Evolutionary conservation across 1,284 basidiomycete species (phyloP), one percentile per base, ranked within the genome.

Genomic region (Takashimella tepidaria): DNA sequence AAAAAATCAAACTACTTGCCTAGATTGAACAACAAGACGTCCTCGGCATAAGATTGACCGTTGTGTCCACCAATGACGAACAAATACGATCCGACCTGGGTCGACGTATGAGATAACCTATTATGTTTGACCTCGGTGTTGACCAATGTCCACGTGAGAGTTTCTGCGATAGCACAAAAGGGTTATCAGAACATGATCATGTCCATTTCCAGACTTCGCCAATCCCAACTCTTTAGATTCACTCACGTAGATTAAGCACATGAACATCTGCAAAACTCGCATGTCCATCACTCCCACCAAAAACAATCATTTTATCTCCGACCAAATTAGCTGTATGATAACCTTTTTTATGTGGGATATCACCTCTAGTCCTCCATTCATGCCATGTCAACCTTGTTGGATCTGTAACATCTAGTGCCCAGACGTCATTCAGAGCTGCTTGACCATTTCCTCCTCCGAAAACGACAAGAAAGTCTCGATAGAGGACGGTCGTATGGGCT

Each of bases 401-500:
- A 48, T 73, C 70, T 5, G 63, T 63, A 10, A 74, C 81, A 58
- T 93, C 90, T 13, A 95, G 78, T 16, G 85, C 83, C 89, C 91
- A 93, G 5, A 95, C 79, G 69, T 96, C 92, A 66, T 92, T 91
- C 57, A 96, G 79, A 1, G 92, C 92, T 19, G 83, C 84, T 73
- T 87, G 80, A 0, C 92, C 92, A 58, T 92, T 93, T 2, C 92
- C 92, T 20, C 92, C 92, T 3, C 92, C 92, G 68, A 96, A 96
- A 3, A 96, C 78, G 78, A 88, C 89, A 0, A 96, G 80, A 65
- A 83, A 86, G 52, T 82, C 81, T 43, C 80, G 79, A 67, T 89
- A 85, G 27, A 84, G 77, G 22, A 92, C 88, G 2, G 89, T 84
- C 0, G 89, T 90, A 72, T 96, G 92, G 2, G 92, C 91, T 25